Conservation (phyloP, 2,329 filamentous ascomycete species). For the Tricladium varicosporioides region DNA sequence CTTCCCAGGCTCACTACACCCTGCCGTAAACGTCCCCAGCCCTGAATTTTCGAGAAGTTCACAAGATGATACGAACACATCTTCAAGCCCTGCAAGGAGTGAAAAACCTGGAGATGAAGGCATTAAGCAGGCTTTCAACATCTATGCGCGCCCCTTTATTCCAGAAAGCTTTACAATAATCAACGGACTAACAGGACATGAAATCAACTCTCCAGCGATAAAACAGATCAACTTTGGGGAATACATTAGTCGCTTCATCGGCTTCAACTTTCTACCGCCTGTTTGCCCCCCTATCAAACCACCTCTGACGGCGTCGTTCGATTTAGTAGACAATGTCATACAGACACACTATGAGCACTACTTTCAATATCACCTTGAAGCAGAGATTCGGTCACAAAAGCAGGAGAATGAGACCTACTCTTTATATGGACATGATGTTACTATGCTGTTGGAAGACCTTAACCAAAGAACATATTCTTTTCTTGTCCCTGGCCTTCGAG, state of each 20-base stretch:
- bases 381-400: slow-evolving; percentile 11
- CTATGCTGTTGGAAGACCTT: neutral
- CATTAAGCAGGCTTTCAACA: slow-evolving; percentile 5
- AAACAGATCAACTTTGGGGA: slow-evolving; percentile 8
- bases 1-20: neutral
- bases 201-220: slow-evolving; percentile 10
- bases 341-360: slow-evolving; percentile 5
- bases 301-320: neutral
- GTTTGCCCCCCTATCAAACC: slow-evolving; percentile 2
- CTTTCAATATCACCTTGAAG: slow-evolving; percentile 12
- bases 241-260: slow-evolving; percentile 8
- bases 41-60: neutral
- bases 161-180: slow-evolving; percentile 16
- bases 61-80: neutral
- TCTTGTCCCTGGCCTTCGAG: slow-evolving; percentile 18
- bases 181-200: slow-evolving; percentile 10
- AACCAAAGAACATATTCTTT: slow-evolving; percentile 3
- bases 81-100: neutral
- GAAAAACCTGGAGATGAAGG: neutral
- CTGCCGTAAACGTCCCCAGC: neutral
- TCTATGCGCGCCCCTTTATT: slow-evolving; percentile 19
- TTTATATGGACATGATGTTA: slow-evolving; percentile 12
- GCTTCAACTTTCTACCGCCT: slow-evolving; percentile 9
- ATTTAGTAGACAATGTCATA: neutral
- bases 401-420: slow-evolving; percentile 18